These are phyloP conservation scores for Botrytis porri DNA, from an alignment of 2,329 filamentous ascomycete species.

Conservation along the genomic window DNA sequence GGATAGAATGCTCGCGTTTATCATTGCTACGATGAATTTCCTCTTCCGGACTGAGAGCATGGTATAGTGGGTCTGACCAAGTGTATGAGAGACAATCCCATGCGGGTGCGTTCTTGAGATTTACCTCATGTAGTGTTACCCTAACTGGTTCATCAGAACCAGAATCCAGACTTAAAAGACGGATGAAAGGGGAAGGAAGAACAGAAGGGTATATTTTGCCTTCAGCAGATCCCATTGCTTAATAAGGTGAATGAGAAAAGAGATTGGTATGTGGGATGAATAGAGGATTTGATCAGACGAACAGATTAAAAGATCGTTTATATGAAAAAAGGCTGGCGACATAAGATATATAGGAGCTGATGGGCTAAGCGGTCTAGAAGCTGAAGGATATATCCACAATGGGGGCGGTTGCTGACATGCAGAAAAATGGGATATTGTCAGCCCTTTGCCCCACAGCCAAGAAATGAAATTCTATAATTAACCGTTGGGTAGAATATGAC, in stretches of 20 bases:
- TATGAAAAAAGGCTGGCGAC: not conserved
- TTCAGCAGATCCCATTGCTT: not conserved
- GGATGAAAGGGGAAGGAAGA: conserved; percentile 1
- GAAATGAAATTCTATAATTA: not conserved
- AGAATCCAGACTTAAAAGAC: conserved; percentile 10
- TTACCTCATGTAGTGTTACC: conserved; percentile 5
- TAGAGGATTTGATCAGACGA: not conserved
- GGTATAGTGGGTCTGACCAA: conserved; percentile 19
- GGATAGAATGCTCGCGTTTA: not conserved
- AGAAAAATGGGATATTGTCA: not conserved
- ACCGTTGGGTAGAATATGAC: not conserved
- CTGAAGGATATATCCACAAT: not conserved
- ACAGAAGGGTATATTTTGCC: not conserved
- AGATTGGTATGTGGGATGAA: not conserved
- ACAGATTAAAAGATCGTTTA: not conserved
- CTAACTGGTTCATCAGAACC: not conserved
- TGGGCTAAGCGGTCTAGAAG: no score
- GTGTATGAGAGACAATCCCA: conserved; percentile 22
- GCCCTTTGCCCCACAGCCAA: not conserved
- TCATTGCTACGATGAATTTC: conserved; percentile 1
- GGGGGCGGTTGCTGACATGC: not conserved
- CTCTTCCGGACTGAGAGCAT: conserved; percentile 1
- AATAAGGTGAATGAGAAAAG: not conserved
- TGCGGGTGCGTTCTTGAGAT: not conserved
- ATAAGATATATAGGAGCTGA: not conserved